Conservation (phyloP, 2,329 filamentous ascomycete species). For the Aspergillus phoenicis region DNA sequence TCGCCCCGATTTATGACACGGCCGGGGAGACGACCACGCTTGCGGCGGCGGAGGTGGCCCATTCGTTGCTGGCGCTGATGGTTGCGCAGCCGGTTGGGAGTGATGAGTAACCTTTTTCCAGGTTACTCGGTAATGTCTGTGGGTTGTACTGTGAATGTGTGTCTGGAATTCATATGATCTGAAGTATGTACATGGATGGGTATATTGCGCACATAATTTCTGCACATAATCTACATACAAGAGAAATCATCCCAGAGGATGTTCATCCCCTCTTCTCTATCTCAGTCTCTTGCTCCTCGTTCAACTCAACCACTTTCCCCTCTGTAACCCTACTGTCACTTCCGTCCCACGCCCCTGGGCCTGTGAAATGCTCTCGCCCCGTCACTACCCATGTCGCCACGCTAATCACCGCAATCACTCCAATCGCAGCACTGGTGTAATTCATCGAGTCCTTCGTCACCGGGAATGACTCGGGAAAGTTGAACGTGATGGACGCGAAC, state of each 20-base stretch:
- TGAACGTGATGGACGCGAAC: conserved; percentile 60
- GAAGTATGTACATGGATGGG: neutral
- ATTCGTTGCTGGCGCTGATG: conserved; percentile 52
- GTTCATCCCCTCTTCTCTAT: neutral
- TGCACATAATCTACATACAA: neutral
- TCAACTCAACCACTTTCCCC: neutral
- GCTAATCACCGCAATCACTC: conserved; percentile 56
- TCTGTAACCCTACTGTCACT: neutral
- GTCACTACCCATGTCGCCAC: conserved; percentile 56
- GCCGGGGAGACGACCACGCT: conserved; percentile 56
- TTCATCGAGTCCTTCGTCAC: conserved; percentile 61
- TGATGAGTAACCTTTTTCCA: neutral
- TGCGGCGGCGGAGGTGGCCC: conserved; percentile 58
- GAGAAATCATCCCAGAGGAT: neutral
- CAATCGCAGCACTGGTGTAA: conserved; percentile 60
- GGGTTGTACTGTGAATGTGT: too few relatives aligned
- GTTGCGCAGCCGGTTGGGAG: conserved; percentile 15
- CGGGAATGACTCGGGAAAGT: conserved; percentile 55
- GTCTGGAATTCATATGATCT: too few relatives aligned
- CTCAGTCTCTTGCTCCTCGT: neutral
- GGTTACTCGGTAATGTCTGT: too few relatives aligned
- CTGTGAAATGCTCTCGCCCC: conserved; percentile 54
- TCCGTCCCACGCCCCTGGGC: conserved; percentile 36
- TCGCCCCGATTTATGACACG: conserved; percentile 59
- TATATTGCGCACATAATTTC: neutral